Evolutionary conservation across 1,284 basidiomycete genomes (phyloP), one percentile per base, ranked within the genome.

Genomic region (Sporisorium scitamineum): DNA sequence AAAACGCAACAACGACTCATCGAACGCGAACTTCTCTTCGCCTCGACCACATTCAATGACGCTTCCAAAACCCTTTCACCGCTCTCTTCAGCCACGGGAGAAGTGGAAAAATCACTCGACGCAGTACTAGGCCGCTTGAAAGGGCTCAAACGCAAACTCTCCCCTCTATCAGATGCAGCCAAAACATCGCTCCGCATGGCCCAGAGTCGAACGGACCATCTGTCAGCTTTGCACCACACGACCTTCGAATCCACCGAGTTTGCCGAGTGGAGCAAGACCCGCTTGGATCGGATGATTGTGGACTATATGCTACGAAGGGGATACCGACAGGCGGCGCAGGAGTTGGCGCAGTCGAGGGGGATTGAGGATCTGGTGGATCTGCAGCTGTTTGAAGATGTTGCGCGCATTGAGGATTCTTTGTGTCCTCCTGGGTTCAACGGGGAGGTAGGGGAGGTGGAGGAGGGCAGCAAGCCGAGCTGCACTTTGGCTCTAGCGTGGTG

Each of bases 401-500:
- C 88, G 32, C 89, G 91, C 60, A 94, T 98, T 73, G 94, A 97
- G 85, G 88, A 89, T 7, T 94, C 93, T 0, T 88, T 99, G 20
- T 70, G 86, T 6, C 75, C 75, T 4, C 47, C 65, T 0, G 37
- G 42, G 0, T 50, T n/a, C n/a, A n/a, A n/a, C n/a, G n/a, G 54
- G 42, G 16, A 55, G 11, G 10, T 18, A 2, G 32, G 4, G 2
- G 45, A 6, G 1, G 16, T 27, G 0, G 26, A 37, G 2, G 45
- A 44, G 37, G 44, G 11, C 3, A 42, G 13, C 2, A 63, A 87
- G 54, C 91, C 93, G 76, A 92, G 92, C 80, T 94, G 94, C 78
- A 88, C 91, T 1, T 92, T 95, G 85, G 96, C 95, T 6, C 88
- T 99, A 47, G 89, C 90, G 16, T 99, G 96, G 96, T 98, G 95